Base-by-base conservation (phyloP, 495 filamentous ascomycete genomes). In the Podospora pseudocomata region DNA sequence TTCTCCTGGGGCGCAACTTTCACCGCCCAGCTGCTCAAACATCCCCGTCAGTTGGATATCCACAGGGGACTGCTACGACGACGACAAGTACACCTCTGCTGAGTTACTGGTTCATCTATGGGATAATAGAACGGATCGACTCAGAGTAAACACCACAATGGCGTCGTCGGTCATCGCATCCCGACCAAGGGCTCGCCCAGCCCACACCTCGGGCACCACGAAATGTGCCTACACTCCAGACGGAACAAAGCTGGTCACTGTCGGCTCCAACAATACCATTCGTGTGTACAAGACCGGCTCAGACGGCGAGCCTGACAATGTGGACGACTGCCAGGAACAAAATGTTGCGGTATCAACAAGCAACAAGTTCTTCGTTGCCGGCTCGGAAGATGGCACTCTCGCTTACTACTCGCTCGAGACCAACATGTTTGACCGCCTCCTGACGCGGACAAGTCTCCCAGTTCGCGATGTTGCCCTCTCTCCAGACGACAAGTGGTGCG, bases 371-470 rank as follows among this genome's bases (percentile, higher is more conserved):
- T 96, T 97, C 80, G 85, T 97, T 49, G 84, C 90, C 67, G 94
- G 93, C 34, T 90, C 91, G 20, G 95, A 99, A 77, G 93, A 98
- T 83, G 96, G 95, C 68, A 93, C 91, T 32, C 92, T 99, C 70
- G 94, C 87, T 80, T 86, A 91, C 70, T 98, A 95, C 80, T 90
- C 90, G 18, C 83, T 96, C 65, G 80, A 86, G 59, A 86, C 86
- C n/a, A 93, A 92, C 66, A 77, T 85, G 63, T 90, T 94, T 78
- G 89, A 93, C 54, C 87, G 88, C 69, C 88, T 95, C 64, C 86
- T 98, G 53, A 86, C 93, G 2, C 90, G 95, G 56, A 92, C 87
- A 68, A 87, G 92, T 16, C 82, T 99, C 9, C 90, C 95, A 7
- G 86, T 97, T 16, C 85, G 95, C 74, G 93, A 97, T 74, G 84